Percentiles rank a stretch among this genome's conserved stretches.
Conservation (phyloP, 2,329 filamentous ascomycete species). For the Phoma sp. region DNA sequence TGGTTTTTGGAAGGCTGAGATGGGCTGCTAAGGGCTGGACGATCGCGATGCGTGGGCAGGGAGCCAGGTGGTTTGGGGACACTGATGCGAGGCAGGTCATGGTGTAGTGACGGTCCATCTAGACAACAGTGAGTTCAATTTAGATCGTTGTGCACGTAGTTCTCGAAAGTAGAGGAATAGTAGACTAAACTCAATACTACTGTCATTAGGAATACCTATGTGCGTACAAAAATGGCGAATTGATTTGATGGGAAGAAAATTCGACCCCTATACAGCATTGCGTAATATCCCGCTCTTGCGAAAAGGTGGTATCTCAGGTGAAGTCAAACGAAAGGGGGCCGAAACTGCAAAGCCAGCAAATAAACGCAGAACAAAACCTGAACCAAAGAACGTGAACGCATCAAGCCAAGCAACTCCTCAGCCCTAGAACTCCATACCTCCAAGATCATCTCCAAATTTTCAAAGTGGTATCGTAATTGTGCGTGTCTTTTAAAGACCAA, state of each 20-base stretch:
- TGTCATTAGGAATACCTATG: too few relatives aligned
- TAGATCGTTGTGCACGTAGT: neutral
- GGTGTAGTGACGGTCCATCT: neutral
- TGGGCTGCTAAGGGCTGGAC: neutral
- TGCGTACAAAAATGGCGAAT: neutral
- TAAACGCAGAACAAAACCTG: neutral
- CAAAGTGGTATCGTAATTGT: neutral
- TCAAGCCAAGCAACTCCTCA: neutral
- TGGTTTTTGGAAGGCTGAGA: neutral
- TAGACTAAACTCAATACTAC: neutral
- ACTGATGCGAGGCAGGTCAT: neutral
- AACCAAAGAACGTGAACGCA: neutral
- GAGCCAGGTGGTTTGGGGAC: neutral
- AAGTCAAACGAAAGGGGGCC: slow-evolving; percentile 1
- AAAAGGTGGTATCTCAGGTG: slow-evolving; percentile 33
- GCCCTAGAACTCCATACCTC: neutral
- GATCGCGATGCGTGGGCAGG: neutral
- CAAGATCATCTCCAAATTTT: neutral
- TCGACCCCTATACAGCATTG: neutral
- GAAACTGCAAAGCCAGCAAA: neutral
- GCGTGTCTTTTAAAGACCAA: slow-evolving; percentile 43
- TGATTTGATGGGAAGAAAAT: neutral
- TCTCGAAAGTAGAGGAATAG: neutral
- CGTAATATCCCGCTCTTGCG: slow-evolving; percentile 23
- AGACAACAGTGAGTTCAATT: neutral